Base-by-base conservation (phyloP, 345 rosid genomes). In the Salix exigua region DNA sequence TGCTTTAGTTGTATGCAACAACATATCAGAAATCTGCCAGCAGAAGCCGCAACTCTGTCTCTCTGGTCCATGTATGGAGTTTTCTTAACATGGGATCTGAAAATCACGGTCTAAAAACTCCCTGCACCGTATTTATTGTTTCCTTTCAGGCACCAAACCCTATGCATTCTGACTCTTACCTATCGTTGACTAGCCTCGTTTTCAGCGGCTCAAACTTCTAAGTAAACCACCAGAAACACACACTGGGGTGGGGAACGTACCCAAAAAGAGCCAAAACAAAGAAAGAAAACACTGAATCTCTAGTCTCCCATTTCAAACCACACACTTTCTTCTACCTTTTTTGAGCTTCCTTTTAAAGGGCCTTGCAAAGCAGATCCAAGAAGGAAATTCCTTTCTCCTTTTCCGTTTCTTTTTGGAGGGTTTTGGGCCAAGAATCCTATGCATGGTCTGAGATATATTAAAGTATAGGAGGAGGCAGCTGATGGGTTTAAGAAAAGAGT, bases 131-230 rank as follows among this genome's bases (percentile, higher is more conserved):
- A 80, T 77, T 77, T 80, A 68, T 64, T 71, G 62, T 48, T 23
- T 44, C 46, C 21, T 65, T 53, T 19, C 65, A 71, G 68, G 83
- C 87, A 79, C 78, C 78, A 75, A 82, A 40, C 76, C 80, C 87
- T 78, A 80, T 79, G 87, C 85, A 61, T 73, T 23, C 80, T 86
- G 82, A 81, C 82, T 66, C 77, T 78, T 63, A 19, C 80, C 67
- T 77, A 69, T 73, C 73, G 71, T 83, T 83, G 83, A 87, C 87
- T 71, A 33, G 76, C 81, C 78, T 58, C 82, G 28, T 44, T 65
- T 64, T 79, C 73, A 76, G 58, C 19, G 74, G 83, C 85, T 81
- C 83, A 67, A 71, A 79, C 77, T 74, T 82, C 89, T 69, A 76
- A 66, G 75, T 51, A 37, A 66, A 12, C 44, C 70, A 55, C 72